These are phyloP conservation scores for Neocallimastix lanati DNA, from an alignment of 192 early-diverging fungal species.

Conservation along the genomic window DNA sequence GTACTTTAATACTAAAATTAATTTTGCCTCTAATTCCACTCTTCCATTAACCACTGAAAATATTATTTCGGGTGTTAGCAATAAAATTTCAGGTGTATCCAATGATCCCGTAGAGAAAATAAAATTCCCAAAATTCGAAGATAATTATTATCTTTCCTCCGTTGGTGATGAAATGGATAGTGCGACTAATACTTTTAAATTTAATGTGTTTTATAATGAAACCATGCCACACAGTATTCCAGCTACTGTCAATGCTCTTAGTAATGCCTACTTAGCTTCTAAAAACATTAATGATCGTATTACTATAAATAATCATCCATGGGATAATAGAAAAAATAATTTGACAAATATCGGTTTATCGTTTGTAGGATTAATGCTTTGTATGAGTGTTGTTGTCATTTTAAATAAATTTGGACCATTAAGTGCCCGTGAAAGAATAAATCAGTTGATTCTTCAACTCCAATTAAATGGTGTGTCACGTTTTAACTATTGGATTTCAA, in stretches of 20 bases:
- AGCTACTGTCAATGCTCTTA: no score
- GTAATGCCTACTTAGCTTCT: no score
- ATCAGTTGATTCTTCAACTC: not conserved
- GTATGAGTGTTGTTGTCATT: no score
- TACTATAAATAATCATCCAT: not conserved
- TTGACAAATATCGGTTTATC: not conserved
- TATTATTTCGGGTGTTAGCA: not conserved
- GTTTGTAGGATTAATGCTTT: not conserved
- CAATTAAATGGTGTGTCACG: not conserved
- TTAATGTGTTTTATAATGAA: no score
- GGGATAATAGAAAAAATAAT: not conserved
- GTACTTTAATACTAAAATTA: no score
- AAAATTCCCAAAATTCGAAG: not conserved
- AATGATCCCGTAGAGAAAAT: not conserved
- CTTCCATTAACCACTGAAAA: not conserved
- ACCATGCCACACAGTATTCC: no score
- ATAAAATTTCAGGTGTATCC: not conserved
- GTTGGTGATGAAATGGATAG: no score
- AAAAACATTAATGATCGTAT: no score
- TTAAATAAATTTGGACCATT: no score
- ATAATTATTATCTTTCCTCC: not conserved
- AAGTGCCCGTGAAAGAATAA: not conserved
- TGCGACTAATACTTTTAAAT: no score
- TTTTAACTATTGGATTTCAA: not conserved
- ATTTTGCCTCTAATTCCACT: not conserved